Base-by-base conservation (phyloP, 257 asterid species). In the Galeopsis tetrahit region DNA sequence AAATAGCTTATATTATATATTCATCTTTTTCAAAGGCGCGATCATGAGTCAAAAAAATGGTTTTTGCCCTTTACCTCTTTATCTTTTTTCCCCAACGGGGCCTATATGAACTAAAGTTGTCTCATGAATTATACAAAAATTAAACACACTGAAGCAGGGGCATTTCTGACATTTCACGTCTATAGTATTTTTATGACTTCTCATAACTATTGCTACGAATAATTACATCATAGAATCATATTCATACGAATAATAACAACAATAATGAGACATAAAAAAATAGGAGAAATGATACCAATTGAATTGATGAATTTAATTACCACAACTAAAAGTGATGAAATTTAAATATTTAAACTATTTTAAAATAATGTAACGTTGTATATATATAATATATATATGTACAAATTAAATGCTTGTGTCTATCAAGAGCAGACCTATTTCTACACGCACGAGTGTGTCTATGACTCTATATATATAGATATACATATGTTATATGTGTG, bases 21-120 rank as follows among this genome's bases (percentile, higher is more conserved):
- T 59, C 75, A n/a, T 66, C 86, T 66, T 83, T 83, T 83, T 75
- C 82, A 79, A 85, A 81, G 75, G 82, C 63, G 81, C 63, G 81
- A 83, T 85, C 82, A 83, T 83, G 80, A 78, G 93, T 83, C 91
- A 84, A 88, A 77, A 61, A 83, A 79, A 62, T 55, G 79, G 36
- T 66, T 78, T 82, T 80, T 33, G 66, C 89, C 75, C 80, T 78
- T 85, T 81, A 53, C 63, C 68, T 77, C 88, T 82, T 83, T 85
- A 77, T 78, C 31, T 61, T 58, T 83, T 82, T 82, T 70, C 62
- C 55, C 62, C 57, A 72, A 68, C n/a, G 74, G 80, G 87, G 60
- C 77, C 88, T 74, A 70, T 74, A 70, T 60, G 69, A 40, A 52
- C 33, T 70, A 87, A 83, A 81, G 86, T 79, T 80, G 93, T 76